A percentile compares a stretch with the other conserved stretches of the same genome.
Conservation (phyloP, 2,329 filamentous ascomycete genomes). For the Ceratocystis destructans region DNA sequence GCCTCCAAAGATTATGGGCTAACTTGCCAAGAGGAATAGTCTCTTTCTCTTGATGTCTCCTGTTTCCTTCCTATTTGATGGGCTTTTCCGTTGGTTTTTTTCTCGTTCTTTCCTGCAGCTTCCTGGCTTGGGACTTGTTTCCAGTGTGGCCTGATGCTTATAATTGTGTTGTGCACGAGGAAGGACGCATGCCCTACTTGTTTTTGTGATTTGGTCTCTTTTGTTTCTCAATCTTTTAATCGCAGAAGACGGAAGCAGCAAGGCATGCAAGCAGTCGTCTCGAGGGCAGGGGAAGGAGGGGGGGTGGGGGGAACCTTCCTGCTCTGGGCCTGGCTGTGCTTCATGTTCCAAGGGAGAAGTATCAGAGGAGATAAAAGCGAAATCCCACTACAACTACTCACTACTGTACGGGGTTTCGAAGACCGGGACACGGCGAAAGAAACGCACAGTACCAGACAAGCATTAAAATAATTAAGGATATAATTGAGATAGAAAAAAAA, state of each 20-base stretch:
- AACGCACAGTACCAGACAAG: background rate
- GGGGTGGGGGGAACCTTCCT: background rate
- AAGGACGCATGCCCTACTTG: background rate
- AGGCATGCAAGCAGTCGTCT: conserved; percentile 2
- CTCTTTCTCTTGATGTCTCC: background rate
- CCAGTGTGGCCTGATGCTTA: background rate
- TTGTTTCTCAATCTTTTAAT: background rate
- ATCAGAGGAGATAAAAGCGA: background rate
- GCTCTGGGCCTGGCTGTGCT: background rate
- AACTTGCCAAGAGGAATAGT: background rate
- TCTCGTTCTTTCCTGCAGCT: background rate
- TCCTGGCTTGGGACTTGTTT: background rate
- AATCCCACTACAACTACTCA: background rate
- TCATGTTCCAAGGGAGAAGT: background rate
- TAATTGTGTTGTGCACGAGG: background rate
- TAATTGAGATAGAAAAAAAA: background rate
- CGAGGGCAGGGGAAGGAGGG: background rate
- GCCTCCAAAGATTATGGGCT: background rate
- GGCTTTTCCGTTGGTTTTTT: background rate
- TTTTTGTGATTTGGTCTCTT: background rate
- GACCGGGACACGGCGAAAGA: background rate
- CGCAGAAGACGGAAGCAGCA: conserved; percentile 5
- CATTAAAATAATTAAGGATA: background rate
- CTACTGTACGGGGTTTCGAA: no score
- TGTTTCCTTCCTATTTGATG: conserved; percentile 6